phyloP scores from a whole-genome alignment of 192 early-diverging fungal genomes.

The Martensiomyces pterosporus region DNA sequence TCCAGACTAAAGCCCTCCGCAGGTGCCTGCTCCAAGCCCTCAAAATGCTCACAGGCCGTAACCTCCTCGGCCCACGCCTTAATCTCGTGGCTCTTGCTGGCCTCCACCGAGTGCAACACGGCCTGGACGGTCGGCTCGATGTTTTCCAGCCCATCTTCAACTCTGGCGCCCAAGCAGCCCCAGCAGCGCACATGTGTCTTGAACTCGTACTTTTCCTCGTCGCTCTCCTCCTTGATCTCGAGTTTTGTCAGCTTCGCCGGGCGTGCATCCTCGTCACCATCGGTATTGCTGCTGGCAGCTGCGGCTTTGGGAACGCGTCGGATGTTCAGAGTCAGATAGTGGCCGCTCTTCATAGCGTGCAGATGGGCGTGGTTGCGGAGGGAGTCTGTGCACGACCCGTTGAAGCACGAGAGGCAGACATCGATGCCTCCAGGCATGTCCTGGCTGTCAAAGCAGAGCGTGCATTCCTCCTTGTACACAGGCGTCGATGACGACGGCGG shows the following conservation, averaged over 20 bases:
- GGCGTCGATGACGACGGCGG: slow-evolving; percentile 33
- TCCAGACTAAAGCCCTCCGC: slow-evolving; percentile 23
- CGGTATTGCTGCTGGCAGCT: background rate
- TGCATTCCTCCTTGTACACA: slow-evolving; percentile 92
- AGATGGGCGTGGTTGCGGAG: slow-evolving; percentile 68
- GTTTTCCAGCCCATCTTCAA: slow-evolving; percentile 51
- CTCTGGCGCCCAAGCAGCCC: slow-evolving; percentile 58
- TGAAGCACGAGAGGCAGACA: slow-evolving; percentile 93
- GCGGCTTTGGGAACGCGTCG: slow-evolving; percentile 54
- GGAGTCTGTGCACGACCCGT: slow-evolving; percentile 72
- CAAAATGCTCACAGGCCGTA: slow-evolving; percentile 73
- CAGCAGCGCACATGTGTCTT: slow-evolving; percentile 75
- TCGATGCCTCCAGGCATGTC: slow-evolving; percentile 76
- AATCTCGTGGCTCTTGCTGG: slow-evolving; percentile 80
- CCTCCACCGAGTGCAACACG: slow-evolving; percentile 74
- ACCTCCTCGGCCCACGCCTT: slow-evolving; percentile 93
- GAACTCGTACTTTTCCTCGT: slow-evolving; percentile 72
- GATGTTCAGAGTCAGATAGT: slow-evolving; percentile 84
- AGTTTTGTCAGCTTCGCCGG: slow-evolving; percentile 88
- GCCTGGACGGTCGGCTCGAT: slow-evolving; percentile 32
- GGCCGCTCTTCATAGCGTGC: slow-evolving; percentile 69
- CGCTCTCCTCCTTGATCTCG: slow-evolving; percentile 70
- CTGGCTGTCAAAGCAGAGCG: slow-evolving; percentile 82
- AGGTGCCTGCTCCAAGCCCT: slow-evolving; percentile 60
- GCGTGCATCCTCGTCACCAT: slow-evolving; percentile 21